Evolutionary conservation across 805 yeast species (phyloP), one percentile per base, ranked within the genome.

Genomic region (Candida succiphila): DNA sequence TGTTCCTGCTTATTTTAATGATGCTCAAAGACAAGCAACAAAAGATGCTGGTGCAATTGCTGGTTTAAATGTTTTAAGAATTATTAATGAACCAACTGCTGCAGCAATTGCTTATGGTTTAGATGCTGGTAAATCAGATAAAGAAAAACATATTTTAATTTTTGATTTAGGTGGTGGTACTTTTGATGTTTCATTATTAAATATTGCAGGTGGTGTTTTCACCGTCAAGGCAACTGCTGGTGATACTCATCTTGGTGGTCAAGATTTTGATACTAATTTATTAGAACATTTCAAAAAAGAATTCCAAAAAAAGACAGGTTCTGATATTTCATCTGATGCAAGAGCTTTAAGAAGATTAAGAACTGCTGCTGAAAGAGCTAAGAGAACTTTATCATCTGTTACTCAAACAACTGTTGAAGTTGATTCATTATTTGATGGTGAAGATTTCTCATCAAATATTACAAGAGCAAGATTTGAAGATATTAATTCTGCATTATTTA

Each of bases 221-320:
- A 89, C 87, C 63, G 96, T 87, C 53, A 87, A 87, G 75, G 87
- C 96, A 49, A 87, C 96, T 49, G 95, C 96, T 55, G 97, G 97
- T 85, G 96, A 88, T 72, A 88, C 97, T 52, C 97, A 88, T 70
- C 80, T 88, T 71, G 97, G 97, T 78, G 97, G 97, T 77, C 95
- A 88, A 75, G 97, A 88, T 71, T 88, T 88, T 67, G 97, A 88
- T 71, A 81, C 87, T 74, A 84, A 88, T 80, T 74, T 89, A 61
- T 82, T 88, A 51, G 89, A 78, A 67, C 85, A 77, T 75, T 89
- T 89, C 78, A 77, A 79, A 69, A 74, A 77, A 54, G 96, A 88
- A 61, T 89, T 89, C 86, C 57, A 58, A 48, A 84, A 87, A 78
- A 88, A 89, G 82, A 75, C 88, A 59, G 88, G 88, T 70, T 68